phyloP scores from a whole-genome alignment of 225 moss, liverwort and hornwort genomes.

The Pseudisothecium myosuroides region DNA sequence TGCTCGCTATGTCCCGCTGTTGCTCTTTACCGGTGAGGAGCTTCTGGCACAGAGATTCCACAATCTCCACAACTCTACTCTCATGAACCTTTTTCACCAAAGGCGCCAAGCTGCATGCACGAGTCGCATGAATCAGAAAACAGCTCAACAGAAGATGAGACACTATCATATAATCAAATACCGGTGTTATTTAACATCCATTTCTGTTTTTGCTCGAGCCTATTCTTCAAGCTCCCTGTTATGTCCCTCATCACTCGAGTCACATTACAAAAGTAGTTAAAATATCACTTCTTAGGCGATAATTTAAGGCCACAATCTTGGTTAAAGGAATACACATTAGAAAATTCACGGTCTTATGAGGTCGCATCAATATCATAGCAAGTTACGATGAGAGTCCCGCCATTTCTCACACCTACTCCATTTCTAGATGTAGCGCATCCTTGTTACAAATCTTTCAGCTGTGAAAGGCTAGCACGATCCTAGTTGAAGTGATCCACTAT shows the following conservation, averaged over 20 bases:
- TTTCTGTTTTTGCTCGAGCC: not conserved
- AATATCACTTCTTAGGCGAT: not conserved
- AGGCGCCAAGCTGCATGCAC: slow-evolving; percentile 81
- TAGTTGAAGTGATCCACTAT: not conserved
- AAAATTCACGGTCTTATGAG: not conserved
- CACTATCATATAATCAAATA: not conserved
- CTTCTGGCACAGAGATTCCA: slow-evolving; percentile 74
- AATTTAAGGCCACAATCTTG: not conserved
- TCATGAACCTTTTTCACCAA: slow-evolving; percentile 99
- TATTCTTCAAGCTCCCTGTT: not conserved
- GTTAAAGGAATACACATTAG: not conserved
- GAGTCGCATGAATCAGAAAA: not conserved
- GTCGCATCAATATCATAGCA: not conserved
- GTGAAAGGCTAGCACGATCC: not conserved
- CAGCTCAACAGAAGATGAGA: not conserved
- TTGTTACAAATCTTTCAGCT: not conserved
- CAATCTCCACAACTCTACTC: slow-evolving; percentile 91
- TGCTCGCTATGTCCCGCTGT: slow-evolving; percentile 97
- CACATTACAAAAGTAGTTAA: not conserved
- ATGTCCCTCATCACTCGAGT: not conserved
- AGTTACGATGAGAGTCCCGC: not conserved
- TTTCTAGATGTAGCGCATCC: not conserved
- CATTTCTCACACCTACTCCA: not conserved
- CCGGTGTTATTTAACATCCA: not conserved
- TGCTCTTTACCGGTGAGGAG: slow-evolving; percentile 96